phyloP scores from a whole-genome alignment of 495 filamentous ascomycete genomes.

The Filosporella fistucella region DNA sequence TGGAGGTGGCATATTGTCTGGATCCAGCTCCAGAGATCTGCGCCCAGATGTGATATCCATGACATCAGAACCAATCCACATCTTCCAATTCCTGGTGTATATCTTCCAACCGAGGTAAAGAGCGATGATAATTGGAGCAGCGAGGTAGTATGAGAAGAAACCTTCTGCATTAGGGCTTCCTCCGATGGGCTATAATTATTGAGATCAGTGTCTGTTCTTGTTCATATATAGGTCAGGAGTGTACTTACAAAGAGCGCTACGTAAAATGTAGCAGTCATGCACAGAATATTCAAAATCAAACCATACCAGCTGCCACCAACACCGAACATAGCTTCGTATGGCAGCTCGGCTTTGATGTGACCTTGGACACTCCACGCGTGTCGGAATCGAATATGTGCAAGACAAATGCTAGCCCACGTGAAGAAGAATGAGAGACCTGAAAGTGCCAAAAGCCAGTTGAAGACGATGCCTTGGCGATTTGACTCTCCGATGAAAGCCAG shows the following conservation, averaged over 20 bases:
- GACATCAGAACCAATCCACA: conserved; percentile 3
- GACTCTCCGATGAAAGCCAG: conserved; percentile 45
- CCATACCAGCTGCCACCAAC: conserved; percentile 80
- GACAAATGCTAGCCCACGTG: conserved; percentile 66
- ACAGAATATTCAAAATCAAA: conserved; percentile 68
- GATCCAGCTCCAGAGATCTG: conserved; percentile 14
- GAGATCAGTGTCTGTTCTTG: no score
- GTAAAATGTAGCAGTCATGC: conserved; percentile 92
- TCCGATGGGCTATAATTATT: conserved; percentile 48
- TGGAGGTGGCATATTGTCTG: conserved; percentile 13
- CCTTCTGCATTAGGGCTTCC: conserved; percentile 47
- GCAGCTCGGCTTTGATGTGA: conserved; percentile 66
- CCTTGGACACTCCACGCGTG: conserved; percentile 70
- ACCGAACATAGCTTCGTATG: conserved; percentile 78
- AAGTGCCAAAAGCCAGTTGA: conserved; percentile 66
- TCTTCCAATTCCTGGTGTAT: conserved; percentile 51
- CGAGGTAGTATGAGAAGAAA: conserved; percentile 79
- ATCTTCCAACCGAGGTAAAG: conserved; percentile 79
- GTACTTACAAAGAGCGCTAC: conserved; percentile 63
- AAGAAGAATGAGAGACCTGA: conserved; percentile 65
- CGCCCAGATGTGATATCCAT: conserved; percentile 21
- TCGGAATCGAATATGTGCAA: conserved; percentile 83
- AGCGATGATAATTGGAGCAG: conserved; percentile 70
- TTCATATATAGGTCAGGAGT: no score
- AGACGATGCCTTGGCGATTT: conserved; percentile 39